Evolutionary conservation across 352 stramenopile genomes (phyloP), one percentile per base, ranked within the genome.

Genomic region (Phytophthora constricta): DNA sequence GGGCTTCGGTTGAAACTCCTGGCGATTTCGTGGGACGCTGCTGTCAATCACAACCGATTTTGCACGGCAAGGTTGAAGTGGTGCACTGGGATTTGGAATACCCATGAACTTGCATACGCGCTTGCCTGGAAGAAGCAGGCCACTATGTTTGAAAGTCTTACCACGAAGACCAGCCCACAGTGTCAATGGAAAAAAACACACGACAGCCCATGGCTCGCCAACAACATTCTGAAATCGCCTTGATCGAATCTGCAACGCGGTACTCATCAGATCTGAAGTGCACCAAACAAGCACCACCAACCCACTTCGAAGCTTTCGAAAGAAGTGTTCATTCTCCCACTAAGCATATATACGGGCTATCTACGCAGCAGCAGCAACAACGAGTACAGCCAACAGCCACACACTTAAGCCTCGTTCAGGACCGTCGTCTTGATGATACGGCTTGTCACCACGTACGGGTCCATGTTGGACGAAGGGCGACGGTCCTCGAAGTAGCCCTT

Each of bases 351-450:
- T 72, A 76, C 14, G 64, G 22, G 53, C 27, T 16, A 54, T 17
- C 31, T 53, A 33, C 47, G 43, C 37, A 13, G 26, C 22, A 28
- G 28, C 25, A 17, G 27, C n/a, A 58, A 14, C 26, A 54, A 10
- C 27, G 3, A 0, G 11, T 34, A 5, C 26, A 49, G 13, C 31
- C 46, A 4, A 23, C n/a, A 10, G 5, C n/a, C 31, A 14, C 10
- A 53, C 34, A 56, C 50, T 81, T 88, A 89, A 20, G 78, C 79
- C 65, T 95, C 84, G 65, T 93, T 74, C 14, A 95, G 67, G 57
- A 98, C 90, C 56, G 97, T 98, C 52, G 96, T 99, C 78, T 97
- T 90, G 86, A 99, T 95, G 70, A 99, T 98, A 79, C 97, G 98
- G 68, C 86, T 71, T 8, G 95, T 99, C 14, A 99, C 97, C 50